phyloP scores from a whole-genome alignment of 2,329 filamentous ascomycete species.

The Juglanconis juglandina region DNA sequence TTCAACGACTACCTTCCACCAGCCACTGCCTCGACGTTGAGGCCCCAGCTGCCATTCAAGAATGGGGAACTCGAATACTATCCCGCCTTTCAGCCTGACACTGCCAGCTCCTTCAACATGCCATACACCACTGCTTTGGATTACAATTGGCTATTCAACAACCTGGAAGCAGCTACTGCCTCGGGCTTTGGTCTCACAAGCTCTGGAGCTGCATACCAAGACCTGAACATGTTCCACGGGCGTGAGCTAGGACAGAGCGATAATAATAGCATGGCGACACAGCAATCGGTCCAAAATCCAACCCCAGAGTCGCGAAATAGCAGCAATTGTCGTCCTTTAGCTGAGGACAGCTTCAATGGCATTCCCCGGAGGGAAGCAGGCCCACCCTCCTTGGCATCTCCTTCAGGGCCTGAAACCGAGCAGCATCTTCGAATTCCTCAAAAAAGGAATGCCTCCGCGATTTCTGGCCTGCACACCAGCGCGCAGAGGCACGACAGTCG shows the following conservation, averaged over 20 bases:
- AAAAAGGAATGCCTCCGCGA: constrained; percentile 6
- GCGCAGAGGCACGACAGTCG: too few relatives aligned
- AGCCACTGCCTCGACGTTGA: background rate
- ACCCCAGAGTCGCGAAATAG: constrained; percentile 5
- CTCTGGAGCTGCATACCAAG: background rate
- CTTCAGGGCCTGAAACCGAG: background rate
- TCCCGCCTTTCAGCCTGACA: constrained; percentile 58
- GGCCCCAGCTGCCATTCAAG: constrained; percentile 22
- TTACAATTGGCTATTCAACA: constrained; percentile 62
- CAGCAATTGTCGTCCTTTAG: background rate
- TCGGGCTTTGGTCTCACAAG: constrained; percentile 16
- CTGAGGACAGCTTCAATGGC: background rate
- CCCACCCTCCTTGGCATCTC: background rate
- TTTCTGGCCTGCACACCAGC: background rate
- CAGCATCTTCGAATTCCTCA: background rate
- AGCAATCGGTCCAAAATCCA: constrained; percentile 1
- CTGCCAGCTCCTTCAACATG: constrained; percentile 62
- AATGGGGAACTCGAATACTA: constrained; percentile 39
- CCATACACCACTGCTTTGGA: constrained; percentile 61
- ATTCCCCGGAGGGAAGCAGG: background rate
- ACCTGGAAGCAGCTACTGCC: constrained; percentile 29
- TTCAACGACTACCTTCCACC: constrained; percentile 1
- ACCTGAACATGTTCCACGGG: background rate
- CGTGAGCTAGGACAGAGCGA: background rate
- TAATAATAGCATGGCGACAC: background rate